Percentiles rank a stretch among this genome's conserved stretches.
Conservation (phyloP, 1,139 yeast species). For the Candida gigantensis region DNA sequence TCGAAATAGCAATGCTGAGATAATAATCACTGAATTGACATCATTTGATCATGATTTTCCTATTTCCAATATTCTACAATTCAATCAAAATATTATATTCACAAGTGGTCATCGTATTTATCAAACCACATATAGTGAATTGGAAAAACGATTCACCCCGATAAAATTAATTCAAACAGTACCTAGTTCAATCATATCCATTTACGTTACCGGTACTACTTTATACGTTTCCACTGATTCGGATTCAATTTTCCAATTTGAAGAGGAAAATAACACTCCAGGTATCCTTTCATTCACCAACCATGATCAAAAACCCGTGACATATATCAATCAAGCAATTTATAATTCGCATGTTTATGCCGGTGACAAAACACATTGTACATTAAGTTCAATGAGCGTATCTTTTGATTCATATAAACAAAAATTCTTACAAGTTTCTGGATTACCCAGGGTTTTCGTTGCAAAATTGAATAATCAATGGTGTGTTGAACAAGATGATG, state of each 20-base stretch:
- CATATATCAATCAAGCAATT: slow-evolving; percentile 40
- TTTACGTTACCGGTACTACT: slow-evolving; percentile 24
- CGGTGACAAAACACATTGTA: slow-evolving; percentile 47
- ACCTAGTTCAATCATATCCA: slow-evolving; percentile 38
- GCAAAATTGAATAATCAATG: slow-evolving; percentile 37
- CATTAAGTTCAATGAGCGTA: too few species aligned
- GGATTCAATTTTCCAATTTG: slow-evolving; percentile 40
- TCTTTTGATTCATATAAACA: slow-evolving; percentile 1
- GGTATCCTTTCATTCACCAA: background rate
- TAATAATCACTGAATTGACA: slow-evolving; percentile 35
- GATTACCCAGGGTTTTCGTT: slow-evolving; percentile 43
- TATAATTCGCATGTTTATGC: slow-evolving; percentile 29
- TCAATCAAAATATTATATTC: slow-evolving; percentile 36
- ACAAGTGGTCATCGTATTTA: slow-evolving; percentile 34
- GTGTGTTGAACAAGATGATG: slow-evolving; percentile 18
- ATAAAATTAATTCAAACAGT: slow-evolving; percentile 28
- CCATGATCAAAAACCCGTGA: slow-evolving; percentile 40
- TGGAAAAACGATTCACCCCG: slow-evolving; percentile 38
- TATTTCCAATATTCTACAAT: slow-evolving; percentile 38
- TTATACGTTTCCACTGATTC: slow-evolving; percentile 39
- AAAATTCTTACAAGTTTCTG: slow-evolving; percentile 28
- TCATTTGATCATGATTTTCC: slow-evolving; percentile 39
- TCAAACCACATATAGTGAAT: slow-evolving; percentile 40
- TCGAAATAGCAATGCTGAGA: slow-evolving; percentile 13
- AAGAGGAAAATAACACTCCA: slow-evolving; percentile 12